These are phyloP conservation scores for Aspergillus quadrilineatus DNA, from an alignment of 2,329 filamentous ascomycete species.

Conservation along the genomic window DNA sequence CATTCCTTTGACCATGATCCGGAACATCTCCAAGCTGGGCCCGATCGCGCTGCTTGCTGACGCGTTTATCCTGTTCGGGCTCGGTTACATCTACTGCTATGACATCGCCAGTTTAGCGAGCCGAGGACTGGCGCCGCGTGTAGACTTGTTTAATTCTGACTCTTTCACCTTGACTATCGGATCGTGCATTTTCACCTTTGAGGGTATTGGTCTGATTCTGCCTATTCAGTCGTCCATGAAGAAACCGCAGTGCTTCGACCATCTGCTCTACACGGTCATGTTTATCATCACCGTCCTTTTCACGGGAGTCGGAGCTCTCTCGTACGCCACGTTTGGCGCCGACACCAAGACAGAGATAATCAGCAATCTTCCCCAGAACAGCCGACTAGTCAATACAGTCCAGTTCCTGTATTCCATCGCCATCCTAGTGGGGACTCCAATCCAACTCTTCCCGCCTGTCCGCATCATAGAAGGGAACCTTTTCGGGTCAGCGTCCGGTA, in stretches of 20 bases:
- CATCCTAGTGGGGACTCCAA: constrained; percentile 84
- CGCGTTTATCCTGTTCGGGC: constrained; percentile 84
- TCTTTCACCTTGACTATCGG: constrained; percentile 96
- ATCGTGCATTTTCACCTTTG: constrained; percentile 96
- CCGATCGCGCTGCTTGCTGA: constrained; percentile 90
- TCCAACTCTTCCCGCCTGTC: constrained; percentile 95
- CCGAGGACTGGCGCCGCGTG: constrained; percentile 69
- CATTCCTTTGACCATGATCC: constrained; percentile 82
- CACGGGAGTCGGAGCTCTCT: constrained; percentile 82
- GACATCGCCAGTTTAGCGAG: constrained; percentile 80
- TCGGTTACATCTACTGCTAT: constrained; percentile 91
- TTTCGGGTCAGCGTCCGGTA: constrained; percentile 82
- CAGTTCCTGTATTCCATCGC: constrained; percentile 93
- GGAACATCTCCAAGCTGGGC: constrained; percentile 93
- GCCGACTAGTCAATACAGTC: constrained; percentile 86
- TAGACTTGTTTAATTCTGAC: constrained; percentile 80
- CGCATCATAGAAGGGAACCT: constrained; percentile 89
- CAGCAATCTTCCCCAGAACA: constrained; percentile 89
- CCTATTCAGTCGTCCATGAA: constrained; percentile 97
- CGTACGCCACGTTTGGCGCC: constrained; percentile 90
- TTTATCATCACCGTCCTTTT: constrained; percentile 88
- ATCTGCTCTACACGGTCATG: constrained; percentile 85
- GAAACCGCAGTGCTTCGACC: constrained; percentile 80
- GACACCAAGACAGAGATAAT: constrained; percentile 93
- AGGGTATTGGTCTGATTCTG: constrained; percentile 93